A percentile compares a stretch with the other conserved stretches of the same genome.
Evolutionary conservation across 2,329 filamentous ascomycete species (phyloP).

Genomic region (Cryphonectria carpinicola): DNA sequence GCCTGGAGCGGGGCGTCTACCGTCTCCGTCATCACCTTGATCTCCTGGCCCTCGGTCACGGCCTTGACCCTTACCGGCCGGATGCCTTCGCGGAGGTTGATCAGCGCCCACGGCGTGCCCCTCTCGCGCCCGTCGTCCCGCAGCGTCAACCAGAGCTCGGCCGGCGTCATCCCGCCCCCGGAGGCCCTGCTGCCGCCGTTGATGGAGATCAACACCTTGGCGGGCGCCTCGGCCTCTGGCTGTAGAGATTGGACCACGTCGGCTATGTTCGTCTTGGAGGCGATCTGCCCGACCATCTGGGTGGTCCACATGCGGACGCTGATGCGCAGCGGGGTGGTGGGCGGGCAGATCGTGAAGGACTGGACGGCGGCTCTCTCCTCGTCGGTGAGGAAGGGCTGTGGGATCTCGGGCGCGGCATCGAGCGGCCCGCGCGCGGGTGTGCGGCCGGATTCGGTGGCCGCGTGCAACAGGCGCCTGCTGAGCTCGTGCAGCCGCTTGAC

Average conservation of each 20-base stretch:
- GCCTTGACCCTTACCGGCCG: constrained; percentile 18
- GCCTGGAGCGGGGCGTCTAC: constrained; percentile 31
- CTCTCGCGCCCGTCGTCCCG: constrained; percentile 47
- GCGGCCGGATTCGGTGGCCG: constrained; percentile 37
- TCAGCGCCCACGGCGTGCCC: constrained; percentile 43
- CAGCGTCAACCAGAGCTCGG: constrained; percentile 44
- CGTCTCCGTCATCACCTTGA: constrained; percentile 11
- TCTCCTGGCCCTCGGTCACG: constrained; percentile 9
- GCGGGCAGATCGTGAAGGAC: constrained; percentile 55
- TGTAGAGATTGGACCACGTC: constrained; percentile 32
- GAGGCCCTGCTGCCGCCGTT: constrained; percentile 37
- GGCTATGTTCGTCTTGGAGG: constrained; percentile 29
- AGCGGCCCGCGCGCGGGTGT: constrained; percentile 45
- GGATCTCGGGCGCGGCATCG: constrained; percentile 35
- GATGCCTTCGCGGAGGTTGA: constrained; percentile 34
- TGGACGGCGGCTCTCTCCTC: constrained; percentile 44
- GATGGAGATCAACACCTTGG: constrained; percentile 43
- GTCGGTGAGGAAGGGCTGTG: constrained; percentile 42
- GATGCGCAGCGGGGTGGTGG: constrained; percentile 37
- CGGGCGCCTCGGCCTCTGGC: constrained; percentile 30
- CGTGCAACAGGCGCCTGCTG: constrained; percentile 36
- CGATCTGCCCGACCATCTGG: constrained; percentile 30
- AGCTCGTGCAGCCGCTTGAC: constrained; percentile 51
- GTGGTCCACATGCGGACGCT: constrained; percentile 29
- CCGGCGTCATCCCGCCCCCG: constrained; percentile 35